Evolutionary conservation across 106 monocot genomes (phyloP), one percentile per base, ranked within the genome.

Genomic region (Dendrobium huoshanense): DNA sequence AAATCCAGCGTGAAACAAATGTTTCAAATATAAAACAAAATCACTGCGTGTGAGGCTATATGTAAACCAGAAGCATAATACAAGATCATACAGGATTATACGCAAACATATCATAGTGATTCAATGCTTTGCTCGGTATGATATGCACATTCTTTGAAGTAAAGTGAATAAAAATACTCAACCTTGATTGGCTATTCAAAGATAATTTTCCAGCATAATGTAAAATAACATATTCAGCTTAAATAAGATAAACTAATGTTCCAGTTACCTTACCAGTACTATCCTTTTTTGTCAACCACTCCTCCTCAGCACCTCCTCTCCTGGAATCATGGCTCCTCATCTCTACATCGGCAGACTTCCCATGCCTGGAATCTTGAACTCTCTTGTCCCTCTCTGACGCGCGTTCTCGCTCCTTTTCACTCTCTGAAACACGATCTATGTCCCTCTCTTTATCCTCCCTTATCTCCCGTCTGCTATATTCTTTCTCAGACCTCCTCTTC

Each of bases 401-500:
- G 43, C 85, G 78, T 64, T 83, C 88, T n/a, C 81, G 77, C 5
- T 76, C 83, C 41, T 76, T 79, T 7, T 81, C 84, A 22, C 73
- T 43, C 8, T 82, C 78, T 25, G 64, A 61, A 54, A 15, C 83
- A 48, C 72, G 68, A 16, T 85, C 79, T 45, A 58, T 81, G 1
- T 84, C 85, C 73, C 78, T 86, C 24, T 85, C 83, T 56, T 78
- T 83, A n/a, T 49, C 80, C 47, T 83, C 80, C 78, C 77, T 80
- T 27, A 79, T 83, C 56, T 91, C 91, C 41, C 85, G 85, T 67
- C 90, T 78, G 72, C 78, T 74, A 17, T 45, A 85, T 19, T 92
- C 92, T 83, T 87, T 92, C 78, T 89, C 94, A 0, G 81, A 83
- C 73, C 75, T 82, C 79, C 77, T 81, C 86, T 91, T 89, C 24